Conservation (phyloP, 441 rosid species). For the Eruca vesicaria region DNA sequence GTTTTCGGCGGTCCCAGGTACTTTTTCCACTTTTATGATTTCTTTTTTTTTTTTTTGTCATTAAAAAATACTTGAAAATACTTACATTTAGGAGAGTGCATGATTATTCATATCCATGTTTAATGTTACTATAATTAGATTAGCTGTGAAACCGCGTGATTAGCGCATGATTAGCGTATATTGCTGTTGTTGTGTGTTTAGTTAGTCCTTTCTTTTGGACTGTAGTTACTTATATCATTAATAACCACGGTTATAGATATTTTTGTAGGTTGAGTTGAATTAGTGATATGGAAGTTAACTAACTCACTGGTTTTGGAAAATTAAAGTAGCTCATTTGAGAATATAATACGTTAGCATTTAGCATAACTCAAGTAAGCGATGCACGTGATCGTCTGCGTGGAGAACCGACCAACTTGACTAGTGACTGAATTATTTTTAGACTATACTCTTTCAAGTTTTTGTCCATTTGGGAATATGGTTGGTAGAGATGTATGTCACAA, state of each 20-base stretch:
- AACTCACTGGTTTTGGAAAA: not conserved
- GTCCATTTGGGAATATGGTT: not conserved
- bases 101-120: conserved; percentile 9
- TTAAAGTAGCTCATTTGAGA: not conserved
- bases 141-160: conserved; percentile 29
- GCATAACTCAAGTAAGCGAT: conserved; percentile 7
- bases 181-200: not conserved
- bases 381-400: conserved; percentile 31
- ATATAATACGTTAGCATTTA: conserved; percentile 13
- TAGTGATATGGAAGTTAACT: not conserved
- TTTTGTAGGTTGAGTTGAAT: conserved; percentile 9
- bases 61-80: not conserved
- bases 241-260: not conserved
- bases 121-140: conserved; percentile 10
- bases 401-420: conserved; percentile 35
- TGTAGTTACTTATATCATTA: not conserved
- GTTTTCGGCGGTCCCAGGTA: conserved; percentile 81
- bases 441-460: not conserved
- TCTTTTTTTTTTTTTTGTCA: not conserved
- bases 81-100: too few relatives aligned
- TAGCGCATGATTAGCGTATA: not conserved
- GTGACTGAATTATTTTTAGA: conserved; percentile 12
- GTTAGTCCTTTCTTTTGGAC: not conserved
- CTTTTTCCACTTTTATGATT: not conserved
- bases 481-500: too few relatives aligned